Evolutionary conservation across 495 filamentous ascomycete species (phyloP).

Genomic region (Penicillium antarcticum): DNA sequence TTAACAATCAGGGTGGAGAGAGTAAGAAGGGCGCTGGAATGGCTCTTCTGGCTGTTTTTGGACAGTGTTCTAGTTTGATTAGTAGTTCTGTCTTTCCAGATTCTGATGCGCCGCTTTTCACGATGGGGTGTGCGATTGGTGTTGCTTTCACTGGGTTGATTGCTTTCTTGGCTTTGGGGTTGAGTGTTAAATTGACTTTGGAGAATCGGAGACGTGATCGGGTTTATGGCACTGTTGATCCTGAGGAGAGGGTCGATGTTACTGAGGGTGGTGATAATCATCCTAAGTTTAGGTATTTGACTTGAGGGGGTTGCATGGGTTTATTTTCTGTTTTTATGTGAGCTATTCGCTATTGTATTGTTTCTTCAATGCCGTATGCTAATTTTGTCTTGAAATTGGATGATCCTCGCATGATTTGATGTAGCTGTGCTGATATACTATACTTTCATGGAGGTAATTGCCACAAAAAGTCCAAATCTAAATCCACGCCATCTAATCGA

Average conservation of each 20-base stretch:
- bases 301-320: slow-evolving; percentile 1
- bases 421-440: no score
- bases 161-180: slow-evolving; percentile 21
- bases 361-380: no score
- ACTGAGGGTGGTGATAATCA: slow-evolving; percentile 24
- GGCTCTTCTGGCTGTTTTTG: slow-evolving; percentile 28
- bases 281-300: slow-evolving; percentile 25
- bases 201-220: slow-evolving; percentile 29
- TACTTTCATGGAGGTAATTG: slow-evolving; percentile 18
- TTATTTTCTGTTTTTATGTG: no score
- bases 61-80: slow-evolving; percentile 29
- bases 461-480: slow-evolving; percentile 33
- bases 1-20: slow-evolving; percentile 59
- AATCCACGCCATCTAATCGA: slow-evolving; percentile 18
- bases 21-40: slow-evolving; percentile 32
- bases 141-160: slow-evolving; percentile 28
- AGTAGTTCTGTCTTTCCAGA: slow-evolving; percentile 27
- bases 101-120: slow-evolving; percentile 24
- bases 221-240: slow-evolving; percentile 21
- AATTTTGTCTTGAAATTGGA: background rate
- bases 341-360: no score
- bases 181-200: slow-evolving; percentile 20
- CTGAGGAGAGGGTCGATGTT: slow-evolving; percentile 23
- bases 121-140: slow-evolving; percentile 25
- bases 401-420: no score